Percentiles rank a stretch among this genome's conserved stretches.
Conservation (phyloP, 2,329 filamentous ascomycete genomes). For the Ceratocystis colombiana region DNA sequence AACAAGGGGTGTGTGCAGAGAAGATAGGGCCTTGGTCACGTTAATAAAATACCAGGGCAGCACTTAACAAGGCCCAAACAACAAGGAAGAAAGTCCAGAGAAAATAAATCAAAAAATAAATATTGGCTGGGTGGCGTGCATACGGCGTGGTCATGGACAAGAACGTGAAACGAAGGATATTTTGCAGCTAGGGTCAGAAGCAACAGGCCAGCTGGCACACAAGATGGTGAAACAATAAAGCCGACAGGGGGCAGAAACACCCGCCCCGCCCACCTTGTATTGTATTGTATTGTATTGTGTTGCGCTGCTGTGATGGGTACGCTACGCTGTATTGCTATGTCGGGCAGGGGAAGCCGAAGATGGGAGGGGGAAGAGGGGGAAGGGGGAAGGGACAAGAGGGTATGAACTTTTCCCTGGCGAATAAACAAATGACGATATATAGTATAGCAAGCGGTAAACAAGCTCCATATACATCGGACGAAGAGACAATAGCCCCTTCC, state of each 20-base stretch:
- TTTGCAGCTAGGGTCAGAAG: not conserved
- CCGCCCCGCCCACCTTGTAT: not conserved
- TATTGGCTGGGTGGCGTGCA: not conserved
- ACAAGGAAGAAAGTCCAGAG: not conserved
- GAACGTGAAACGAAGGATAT: slow-evolving; percentile 8
- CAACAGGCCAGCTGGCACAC: not conserved
- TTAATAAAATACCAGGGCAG: slow-evolving; percentile 7
- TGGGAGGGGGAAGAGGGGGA: not conserved
- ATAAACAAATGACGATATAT: slow-evolving; percentile 15
- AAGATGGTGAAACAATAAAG: slow-evolving; percentile 13
- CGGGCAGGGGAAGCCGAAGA: not conserved
- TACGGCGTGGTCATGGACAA: not conserved
- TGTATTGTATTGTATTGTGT: not conserved
- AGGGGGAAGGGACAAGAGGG: not conserved
- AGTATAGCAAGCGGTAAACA: not conserved
- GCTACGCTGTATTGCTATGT: not conserved
- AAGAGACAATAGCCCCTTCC: not conserved
- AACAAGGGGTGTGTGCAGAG: not conserved
- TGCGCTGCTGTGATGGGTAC: not conserved
- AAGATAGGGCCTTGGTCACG: not conserved
- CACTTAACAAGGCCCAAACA: slow-evolving; percentile 9
- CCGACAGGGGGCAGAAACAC: slow-evolving; percentile 11
- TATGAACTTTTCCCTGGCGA: not conserved
- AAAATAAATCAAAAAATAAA: not conserved
- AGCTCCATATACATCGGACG: slow-evolving; percentile 13